Conservation (phyloP, 768 basidiomycete species). For the Sarcodon sp. region DNA sequence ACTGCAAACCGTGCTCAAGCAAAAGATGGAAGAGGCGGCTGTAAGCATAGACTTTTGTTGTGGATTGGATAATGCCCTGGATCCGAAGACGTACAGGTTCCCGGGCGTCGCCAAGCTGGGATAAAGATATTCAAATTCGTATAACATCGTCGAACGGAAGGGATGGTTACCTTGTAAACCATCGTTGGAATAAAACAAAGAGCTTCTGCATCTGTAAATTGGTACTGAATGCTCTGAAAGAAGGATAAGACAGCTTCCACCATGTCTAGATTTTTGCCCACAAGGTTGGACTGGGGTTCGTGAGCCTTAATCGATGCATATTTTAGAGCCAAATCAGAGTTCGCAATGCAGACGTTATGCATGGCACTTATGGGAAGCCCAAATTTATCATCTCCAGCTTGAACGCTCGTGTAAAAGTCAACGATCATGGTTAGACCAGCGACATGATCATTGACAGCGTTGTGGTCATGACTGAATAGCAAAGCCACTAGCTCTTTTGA, state of each 20-base stretch:
- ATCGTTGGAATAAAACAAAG: constrained; percentile 82
- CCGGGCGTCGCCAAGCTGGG: constrained; percentile 83
- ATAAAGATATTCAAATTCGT: constrained; percentile 1
- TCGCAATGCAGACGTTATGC: constrained; percentile 62
- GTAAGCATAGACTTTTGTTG: constrained; percentile 87
- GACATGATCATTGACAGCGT: constrained; percentile 86
- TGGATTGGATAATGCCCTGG: constrained; percentile 69
- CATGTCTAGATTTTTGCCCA: constrained; percentile 80
- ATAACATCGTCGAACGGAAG: background rate
- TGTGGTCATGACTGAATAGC: constrained; percentile 93
- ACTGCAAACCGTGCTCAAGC: constrained; percentile 79
- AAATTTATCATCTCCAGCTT: constrained; percentile 41
- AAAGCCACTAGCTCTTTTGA: constrained; percentile 64
- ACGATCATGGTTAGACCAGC: constrained; percentile 61
- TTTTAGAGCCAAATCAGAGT: constrained; percentile 86
- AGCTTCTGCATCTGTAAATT: constrained; percentile 79
- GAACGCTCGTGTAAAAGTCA: constrained; percentile 58
- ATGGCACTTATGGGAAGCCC: constrained; percentile 32
- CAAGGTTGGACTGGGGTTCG: constrained; percentile 83
- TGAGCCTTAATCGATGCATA: constrained; percentile 86
- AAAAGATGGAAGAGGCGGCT: constrained; percentile 85
- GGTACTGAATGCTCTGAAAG: constrained; percentile 58
- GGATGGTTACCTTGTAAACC: constrained; percentile 59
- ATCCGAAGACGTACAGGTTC: constrained; percentile 74
- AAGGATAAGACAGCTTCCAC: constrained; percentile 70